These are phyloP conservation scores for Globisporangium sylvaticum DNA, from an alignment of 352 stramenopile species.

Conservation along the genomic window DNA sequence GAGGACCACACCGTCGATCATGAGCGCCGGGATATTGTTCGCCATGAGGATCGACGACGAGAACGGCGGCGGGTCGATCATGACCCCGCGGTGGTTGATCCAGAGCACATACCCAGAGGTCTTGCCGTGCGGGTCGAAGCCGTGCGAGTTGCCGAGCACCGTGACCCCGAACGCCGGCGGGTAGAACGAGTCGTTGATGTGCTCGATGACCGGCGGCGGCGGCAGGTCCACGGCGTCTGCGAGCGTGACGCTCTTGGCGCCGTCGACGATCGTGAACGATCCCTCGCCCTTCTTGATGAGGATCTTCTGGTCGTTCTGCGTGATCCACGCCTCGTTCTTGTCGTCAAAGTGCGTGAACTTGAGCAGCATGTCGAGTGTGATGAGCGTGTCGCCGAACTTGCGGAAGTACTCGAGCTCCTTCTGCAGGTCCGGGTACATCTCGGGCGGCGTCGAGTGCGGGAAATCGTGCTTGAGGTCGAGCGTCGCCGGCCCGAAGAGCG, in stretches of 20 bases:
- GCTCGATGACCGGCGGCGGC: conserved; percentile 32
- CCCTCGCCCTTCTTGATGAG: conserved; percentile 66
- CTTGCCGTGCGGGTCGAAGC: conserved; percentile 92
- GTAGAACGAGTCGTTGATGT: conserved; percentile 80
- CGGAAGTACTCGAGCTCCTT: conserved; percentile 89
- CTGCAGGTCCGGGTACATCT: conserved; percentile 65
- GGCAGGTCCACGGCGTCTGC: conserved; percentile 53
- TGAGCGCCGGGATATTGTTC: conserved; percentile 87
- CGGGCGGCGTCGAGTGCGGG: conserved; percentile 41
- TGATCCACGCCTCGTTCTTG: conserved; percentile 48
- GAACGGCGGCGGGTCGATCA: conserved; percentile 95
- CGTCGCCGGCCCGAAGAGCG: conserved; percentile 71
- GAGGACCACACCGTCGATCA: conserved; percentile 96
- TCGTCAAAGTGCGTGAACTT: conserved; percentile 86
- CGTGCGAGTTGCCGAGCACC: conserved; percentile 94
- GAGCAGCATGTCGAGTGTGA: conserved; percentile 86
- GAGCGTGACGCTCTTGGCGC: conserved; percentile 50
- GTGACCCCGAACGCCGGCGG: conserved; percentile 94
- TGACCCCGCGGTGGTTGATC: conserved; percentile 95
- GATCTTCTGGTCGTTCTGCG: conserved; percentile 60
- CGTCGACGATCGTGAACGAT: conserved; percentile 61
- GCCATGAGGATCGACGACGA: conserved; percentile 81
- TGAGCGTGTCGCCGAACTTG: conserved; percentile 87
- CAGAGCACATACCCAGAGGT: conserved; percentile 96
- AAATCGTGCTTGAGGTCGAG: conserved; percentile 83